phyloP scores from a whole-genome alignment of 371 early-diverging fungal genomes.

The Mortierella sp. region DNA sequence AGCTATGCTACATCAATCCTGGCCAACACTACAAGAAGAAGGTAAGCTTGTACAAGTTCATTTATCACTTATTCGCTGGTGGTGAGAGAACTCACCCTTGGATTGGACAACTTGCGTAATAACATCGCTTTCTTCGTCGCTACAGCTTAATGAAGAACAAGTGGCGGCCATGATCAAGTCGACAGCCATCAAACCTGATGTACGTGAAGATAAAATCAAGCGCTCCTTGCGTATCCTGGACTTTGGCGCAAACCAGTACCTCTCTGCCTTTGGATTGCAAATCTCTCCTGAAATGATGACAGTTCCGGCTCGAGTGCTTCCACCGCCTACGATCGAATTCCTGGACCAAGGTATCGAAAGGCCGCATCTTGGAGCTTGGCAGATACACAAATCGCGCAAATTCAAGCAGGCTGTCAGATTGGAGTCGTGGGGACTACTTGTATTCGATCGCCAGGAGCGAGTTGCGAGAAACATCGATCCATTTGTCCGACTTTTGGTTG shows the following conservation, averaged over 20 bases:
- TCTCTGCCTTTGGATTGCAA: constrained; percentile 53
- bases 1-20: constrained; percentile 73
- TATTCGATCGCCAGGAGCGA: constrained; percentile 45
- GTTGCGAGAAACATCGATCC: not conserved
- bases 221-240: constrained; percentile 31
- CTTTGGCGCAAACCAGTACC: constrained; percentile 40
- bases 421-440: constrained; percentile 72
- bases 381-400: constrained; percentile 65
- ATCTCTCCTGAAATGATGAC: constrained; percentile 60
- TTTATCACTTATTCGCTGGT: too few species aligned
- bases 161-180: constrained; percentile 80
- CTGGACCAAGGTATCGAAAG: constrained; percentile 55
- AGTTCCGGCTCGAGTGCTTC: constrained; percentile 71
- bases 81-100: not conserved
- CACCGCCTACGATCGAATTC: constrained; percentile 71
- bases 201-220: constrained; percentile 53
- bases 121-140: not conserved
- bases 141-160: constrained; percentile 71
- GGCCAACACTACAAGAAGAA: constrained; percentile 76
- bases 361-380: constrained; percentile 77
- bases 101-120: not conserved
- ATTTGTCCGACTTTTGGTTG: constrained; percentile 12
- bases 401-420: constrained; percentile 64
- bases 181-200: constrained; percentile 63
- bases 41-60: constrained; percentile 4